Evolutionary conservation across 1,284 basidiomycete species (phyloP).

Genomic region (Grifola frondosa): DNA sequence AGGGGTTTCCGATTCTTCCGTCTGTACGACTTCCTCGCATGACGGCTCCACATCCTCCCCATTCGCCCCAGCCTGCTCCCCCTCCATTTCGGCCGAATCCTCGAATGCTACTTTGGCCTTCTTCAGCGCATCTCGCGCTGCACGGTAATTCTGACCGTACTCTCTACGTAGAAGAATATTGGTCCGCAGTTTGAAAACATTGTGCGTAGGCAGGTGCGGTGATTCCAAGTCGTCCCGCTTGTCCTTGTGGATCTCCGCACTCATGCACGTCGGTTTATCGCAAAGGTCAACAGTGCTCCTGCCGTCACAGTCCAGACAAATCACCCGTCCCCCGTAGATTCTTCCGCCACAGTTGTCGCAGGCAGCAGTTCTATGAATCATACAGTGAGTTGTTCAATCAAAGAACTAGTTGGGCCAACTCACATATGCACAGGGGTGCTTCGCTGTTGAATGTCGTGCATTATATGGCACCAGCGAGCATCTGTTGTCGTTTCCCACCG

Average conservation of each 20-base stretch:
- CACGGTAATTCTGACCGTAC: conserved; percentile 17
- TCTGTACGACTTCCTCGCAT: too few species aligned
- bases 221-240: conserved; percentile 19
- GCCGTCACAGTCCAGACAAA: conserved; percentile 27
- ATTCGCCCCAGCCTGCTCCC: neutral
- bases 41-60: neutral
- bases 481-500: conserved; percentile 6
- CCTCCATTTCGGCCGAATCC: conserved; percentile 2
- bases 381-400: neutral
- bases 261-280: conserved; percentile 18
- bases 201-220: conserved; percentile 29
- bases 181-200: conserved; percentile 30
- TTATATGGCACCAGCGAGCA: conserved; percentile 9
- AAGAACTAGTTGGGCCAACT: too few species aligned
- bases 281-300: conserved; percentile 26
- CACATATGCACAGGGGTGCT: conserved; percentile 2
- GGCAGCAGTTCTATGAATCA: neutral
- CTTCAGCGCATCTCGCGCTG: conserved; percentile 17
- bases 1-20: too few species aligned
- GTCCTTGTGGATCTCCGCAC: conserved; percentile 8
- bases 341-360: conserved; percentile 21
- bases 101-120: conserved; percentile 13
- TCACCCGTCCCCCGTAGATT: conserved; percentile 23
- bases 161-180: conserved; percentile 23
- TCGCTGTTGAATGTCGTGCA: conserved; percentile 6